Conservation (phyloP, 148 eudicot species). For the Persicaria maculosa region DNA sequence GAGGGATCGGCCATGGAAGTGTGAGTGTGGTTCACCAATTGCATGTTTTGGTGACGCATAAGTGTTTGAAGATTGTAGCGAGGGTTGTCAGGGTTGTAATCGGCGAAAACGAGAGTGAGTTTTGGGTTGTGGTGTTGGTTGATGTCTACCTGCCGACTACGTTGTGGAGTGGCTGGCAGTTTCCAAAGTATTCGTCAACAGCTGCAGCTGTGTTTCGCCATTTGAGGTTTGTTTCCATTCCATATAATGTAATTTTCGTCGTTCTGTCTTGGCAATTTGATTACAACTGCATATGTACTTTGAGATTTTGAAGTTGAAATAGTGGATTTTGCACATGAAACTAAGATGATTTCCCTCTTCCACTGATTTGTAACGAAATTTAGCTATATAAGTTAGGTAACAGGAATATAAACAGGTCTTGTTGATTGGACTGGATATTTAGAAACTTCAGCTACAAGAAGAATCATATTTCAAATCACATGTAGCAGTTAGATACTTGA, state of each 20-base stretch:
- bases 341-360: neutral
- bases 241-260: neutral
- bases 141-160: slow-evolving; percentile 66
- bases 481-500: neutral
- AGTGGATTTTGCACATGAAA: neutral
- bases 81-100: slow-evolving; percentile 25
- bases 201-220: slow-evolving; percentile 75
- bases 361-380: neutral
- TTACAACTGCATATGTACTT: neutral
- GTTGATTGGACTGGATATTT: neutral
- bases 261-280: neutral
- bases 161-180: slow-evolving; percentile 82
- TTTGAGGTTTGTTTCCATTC: slow-evolving; percentile 46
- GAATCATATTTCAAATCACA: neutral
- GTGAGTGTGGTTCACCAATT: slow-evolving; percentile 62
- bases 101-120: slow-evolving; percentile 15
- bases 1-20: slow-evolving; percentile 38
- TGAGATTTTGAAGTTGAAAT: neutral
- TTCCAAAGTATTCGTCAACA: slow-evolving; percentile 40
- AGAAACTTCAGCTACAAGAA: neutral
- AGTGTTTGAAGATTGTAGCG: slow-evolving; percentile 40
- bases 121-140: slow-evolving; percentile 57
- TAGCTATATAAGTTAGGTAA: neutral
- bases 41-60: slow-evolving; percentile 35
- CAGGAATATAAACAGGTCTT: too few species aligned